These are phyloP conservation scores for Quercus mongolica DNA, from an alignment of 306 rosid species.

Conservation along the genomic window DNA sequence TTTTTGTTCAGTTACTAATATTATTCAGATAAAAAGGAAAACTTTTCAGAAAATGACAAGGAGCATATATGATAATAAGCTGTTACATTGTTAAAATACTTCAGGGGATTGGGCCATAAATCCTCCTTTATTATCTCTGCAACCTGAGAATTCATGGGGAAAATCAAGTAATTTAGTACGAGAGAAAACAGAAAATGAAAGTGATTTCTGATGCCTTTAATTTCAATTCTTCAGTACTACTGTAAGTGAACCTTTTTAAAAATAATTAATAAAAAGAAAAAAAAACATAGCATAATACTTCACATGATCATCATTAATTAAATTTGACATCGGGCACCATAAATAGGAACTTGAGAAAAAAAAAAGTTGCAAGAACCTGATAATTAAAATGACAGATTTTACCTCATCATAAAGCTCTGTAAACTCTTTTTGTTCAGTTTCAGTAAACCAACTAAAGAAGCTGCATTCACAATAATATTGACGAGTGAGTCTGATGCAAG, in stretches of 20 bases:
- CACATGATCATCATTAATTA: not conserved
- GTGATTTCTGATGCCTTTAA: not conserved
- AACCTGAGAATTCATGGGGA: constrained; percentile 42
- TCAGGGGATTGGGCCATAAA: constrained; percentile 76
- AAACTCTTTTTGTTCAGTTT: constrained; percentile 46
- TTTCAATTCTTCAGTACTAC: no score
- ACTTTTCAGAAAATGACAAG: not conserved
- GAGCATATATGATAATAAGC: not conserved
- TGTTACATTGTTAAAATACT: constrained; percentile 65
- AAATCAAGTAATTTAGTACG: not conserved
- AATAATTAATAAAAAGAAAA: no score
- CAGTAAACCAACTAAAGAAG: constrained; percentile 70
- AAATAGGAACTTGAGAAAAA: not conserved
- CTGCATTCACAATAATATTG: constrained; percentile 30
- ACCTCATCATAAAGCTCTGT: constrained; percentile 56
- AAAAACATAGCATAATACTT: not conserved
- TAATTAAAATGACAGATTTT: not conserved
- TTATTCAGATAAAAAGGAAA: not conserved
- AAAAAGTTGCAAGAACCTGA: not conserved
- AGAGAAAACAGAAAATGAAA: not conserved
- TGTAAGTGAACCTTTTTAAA: no score
- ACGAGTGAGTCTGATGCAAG: not conserved
- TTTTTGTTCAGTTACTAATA: not conserved
- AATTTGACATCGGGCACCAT: not conserved
- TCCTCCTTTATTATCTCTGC: constrained; percentile 70